These are phyloP conservation scores for Erythrophleum fordii DNA, from an alignment of 306 rosid genomes.

Conservation along the genomic window DNA sequence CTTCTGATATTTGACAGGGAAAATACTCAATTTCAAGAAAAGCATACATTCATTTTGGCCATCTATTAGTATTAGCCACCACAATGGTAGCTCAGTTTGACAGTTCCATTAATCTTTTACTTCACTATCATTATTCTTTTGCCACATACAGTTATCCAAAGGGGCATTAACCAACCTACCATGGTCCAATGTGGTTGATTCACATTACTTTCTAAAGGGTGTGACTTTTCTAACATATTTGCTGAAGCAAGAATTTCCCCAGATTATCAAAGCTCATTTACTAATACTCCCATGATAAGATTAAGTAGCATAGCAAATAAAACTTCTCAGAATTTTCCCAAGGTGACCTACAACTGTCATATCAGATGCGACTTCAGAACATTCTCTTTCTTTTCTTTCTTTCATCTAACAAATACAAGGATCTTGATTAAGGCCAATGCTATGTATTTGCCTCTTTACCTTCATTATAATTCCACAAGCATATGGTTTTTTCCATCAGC, in stretches of 20 bases:
- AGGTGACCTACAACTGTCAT: neutral
- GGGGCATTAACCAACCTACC: conserved; percentile 19
- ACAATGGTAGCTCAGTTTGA: conserved; percentile 8
- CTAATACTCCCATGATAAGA: neutral
- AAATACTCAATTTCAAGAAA: conserved; percentile 4
- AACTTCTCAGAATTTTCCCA: neutral
- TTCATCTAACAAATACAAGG: neutral
- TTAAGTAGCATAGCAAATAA: neutral
- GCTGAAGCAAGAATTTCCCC: neutral
- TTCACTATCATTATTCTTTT: neutral
- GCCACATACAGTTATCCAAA: conserved; percentile 1
- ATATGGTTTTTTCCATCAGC: neutral
- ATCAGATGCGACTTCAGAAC: neutral
- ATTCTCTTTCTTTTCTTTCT: neutral
- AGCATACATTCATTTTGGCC: neutral
- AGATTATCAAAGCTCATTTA: neutral
- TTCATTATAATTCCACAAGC: neutral
- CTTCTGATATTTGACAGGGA: neutral
- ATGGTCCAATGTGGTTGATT: neutral
- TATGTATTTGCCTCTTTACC: neutral
- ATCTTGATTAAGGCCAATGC: neutral
- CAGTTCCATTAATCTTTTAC: neutral
- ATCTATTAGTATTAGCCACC: conserved; percentile 23
- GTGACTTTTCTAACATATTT: neutral
- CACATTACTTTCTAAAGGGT: neutral